Percentiles rank a stretch among this genome's conserved stretches.
Conservation (phyloP, 169 alveolate genomes). For the Plasmodium berghei region DNA sequence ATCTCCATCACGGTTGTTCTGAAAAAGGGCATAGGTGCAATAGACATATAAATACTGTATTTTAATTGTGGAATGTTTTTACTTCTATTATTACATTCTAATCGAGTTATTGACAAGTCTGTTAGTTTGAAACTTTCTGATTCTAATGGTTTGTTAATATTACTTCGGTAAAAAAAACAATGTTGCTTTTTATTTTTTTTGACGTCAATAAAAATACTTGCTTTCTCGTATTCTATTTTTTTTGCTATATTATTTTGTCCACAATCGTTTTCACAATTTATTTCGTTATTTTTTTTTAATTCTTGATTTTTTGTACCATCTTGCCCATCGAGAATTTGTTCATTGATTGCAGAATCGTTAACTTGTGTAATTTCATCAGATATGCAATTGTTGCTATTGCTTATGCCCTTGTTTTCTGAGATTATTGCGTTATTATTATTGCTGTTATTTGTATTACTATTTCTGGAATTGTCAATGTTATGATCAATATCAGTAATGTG, state of each 20-base stretch:
- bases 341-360: too few relatives aligned
- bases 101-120: constrained; percentile 56
- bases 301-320: neutral
- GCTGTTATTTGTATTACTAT: neutral
- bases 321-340: neutral
- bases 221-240: neutral
- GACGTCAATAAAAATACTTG: neutral
- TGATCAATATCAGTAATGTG: neutral
- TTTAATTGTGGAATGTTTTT: constrained; percentile 83
- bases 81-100: constrained; percentile 72
- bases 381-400: neutral
- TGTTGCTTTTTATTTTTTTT: constrained; percentile 18
- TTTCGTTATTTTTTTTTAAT: neutral
- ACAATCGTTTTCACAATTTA: neutral
- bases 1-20: constrained; percentile 87
- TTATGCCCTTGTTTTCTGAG: neutral
- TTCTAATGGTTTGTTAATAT: constrained; percentile 59
- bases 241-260: neutral
- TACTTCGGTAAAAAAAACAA: constrained; percentile 49
- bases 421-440: neutral
- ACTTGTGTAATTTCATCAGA: too few relatives aligned
- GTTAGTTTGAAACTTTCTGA: constrained; percentile 72
- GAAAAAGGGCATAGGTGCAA: constrained; percentile 90
- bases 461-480: neutral
- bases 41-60: constrained; percentile 84